Base-by-base conservation (phyloP, 2,329 filamentous ascomycete genomes). In the Microdochium trichocladiopsis region DNA sequence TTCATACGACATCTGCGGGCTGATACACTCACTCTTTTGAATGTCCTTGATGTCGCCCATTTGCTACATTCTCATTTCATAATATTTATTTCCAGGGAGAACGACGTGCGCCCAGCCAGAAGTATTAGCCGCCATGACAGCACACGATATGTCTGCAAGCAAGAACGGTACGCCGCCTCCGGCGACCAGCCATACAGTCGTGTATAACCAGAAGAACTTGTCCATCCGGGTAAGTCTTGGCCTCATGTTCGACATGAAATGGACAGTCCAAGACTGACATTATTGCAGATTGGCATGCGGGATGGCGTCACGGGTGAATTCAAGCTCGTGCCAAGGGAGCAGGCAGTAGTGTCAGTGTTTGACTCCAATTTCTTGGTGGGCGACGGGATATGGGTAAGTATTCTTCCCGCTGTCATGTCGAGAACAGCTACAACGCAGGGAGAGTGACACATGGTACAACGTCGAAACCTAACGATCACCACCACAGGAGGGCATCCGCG, bases 311-410 rank as follows among this genome's bases (percentile, higher is more conserved):
- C 56, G 2, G 56, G 57, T 2, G 48, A 58, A 16, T 63, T 63
- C 49, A 51, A 51, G 11, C 53, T 63, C 5, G 55, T 60, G 10
- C 59, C 60, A 3, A 52, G 61, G 47, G 53, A 54, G 12, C 51
- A 63, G 18, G 61, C 60, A 4, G 51, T 54, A 10, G 57, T 63
- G 1, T 64, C 61, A 1, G 61, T 64, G 2, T 64, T 64, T 51
- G 61, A 64, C 56, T 63, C 61, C 3, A 62, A 58, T 48, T 64
- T 64, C 10, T 57, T 64, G 1, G 53, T 64, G 16, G 61, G 61
- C 4, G 61, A 64, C 50, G 61, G 61, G 2, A 64, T 64, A 5
- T 64, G 61, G 58, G 60, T 61, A 50, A 25, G 52, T 48, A 3
- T 12, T 4, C 1, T 21, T 25, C 8, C n/a, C 16, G 9, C 50